Percentiles rank a stretch among this genome's conserved stretches.
Evolutionary conservation across 2,329 filamentous ascomycete species (phyloP).

Genomic region (Aspergillus vadensis): DNA sequence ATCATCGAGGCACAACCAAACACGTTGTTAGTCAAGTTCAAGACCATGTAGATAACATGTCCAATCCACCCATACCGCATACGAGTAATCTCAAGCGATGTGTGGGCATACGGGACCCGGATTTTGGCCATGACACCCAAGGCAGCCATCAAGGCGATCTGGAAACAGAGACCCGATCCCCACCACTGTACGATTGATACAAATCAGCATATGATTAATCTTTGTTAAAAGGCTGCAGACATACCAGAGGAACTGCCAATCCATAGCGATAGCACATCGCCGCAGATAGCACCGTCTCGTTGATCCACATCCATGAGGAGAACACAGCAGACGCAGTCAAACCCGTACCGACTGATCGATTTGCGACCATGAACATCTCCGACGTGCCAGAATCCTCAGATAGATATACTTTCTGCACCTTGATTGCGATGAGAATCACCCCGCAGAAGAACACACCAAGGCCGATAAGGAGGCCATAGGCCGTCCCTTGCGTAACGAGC

Average conservation of each 20-base stretch:
- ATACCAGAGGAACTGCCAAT: slow-evolving; percentile 38
- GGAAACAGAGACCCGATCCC: slow-evolving; percentile 47
- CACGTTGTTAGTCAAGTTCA: slow-evolving; percentile 49
- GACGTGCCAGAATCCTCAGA: slow-evolving; percentile 42
- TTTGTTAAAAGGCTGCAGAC: background rate
- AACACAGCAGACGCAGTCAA: slow-evolving; percentile 43
- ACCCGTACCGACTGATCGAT: slow-evolving; percentile 40
- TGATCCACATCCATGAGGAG: slow-evolving; percentile 45
- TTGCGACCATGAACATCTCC: slow-evolving; percentile 46
- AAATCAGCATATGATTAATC: background rate
- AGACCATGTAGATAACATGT: slow-evolving; percentile 45
- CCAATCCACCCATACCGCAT: slow-evolving; percentile 50
- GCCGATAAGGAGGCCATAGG: slow-evolving; percentile 53
- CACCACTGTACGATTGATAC: slow-evolving; percentile 33
- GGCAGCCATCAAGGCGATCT: slow-evolving; percentile 54
- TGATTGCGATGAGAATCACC: slow-evolving; percentile 51
- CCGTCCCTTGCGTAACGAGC: slow-evolving; percentile 33
- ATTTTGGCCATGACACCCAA: slow-evolving; percentile 54
- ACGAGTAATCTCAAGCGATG: slow-evolving; percentile 53
- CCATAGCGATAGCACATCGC: slow-evolving; percentile 40
- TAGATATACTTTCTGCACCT: slow-evolving; percentile 44
- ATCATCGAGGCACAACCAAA: slow-evolving; percentile 52
- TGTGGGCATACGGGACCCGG: slow-evolving; percentile 54
- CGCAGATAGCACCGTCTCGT: slow-evolving; percentile 39
- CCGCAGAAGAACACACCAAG: slow-evolving; percentile 51